phyloP scores from a whole-genome alignment of 2,329 filamentous ascomycete genomes.

The Xylariaceae sp. region DNA sequence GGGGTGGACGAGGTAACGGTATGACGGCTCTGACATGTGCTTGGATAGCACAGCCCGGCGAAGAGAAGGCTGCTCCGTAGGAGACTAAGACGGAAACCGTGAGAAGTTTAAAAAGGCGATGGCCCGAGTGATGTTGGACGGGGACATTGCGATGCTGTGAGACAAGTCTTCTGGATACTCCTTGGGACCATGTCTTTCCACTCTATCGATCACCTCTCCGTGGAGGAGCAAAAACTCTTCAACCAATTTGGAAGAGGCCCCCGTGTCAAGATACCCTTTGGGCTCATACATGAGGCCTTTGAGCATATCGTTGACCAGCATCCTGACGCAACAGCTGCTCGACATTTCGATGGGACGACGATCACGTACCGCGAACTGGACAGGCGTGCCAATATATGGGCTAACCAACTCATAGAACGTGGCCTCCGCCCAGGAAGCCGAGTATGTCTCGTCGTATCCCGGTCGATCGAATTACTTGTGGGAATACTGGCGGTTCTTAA shows the following conservation, averaged over 20 bases:
- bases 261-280: constrained; percentile 29
- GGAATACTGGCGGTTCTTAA: constrained; percentile 52
- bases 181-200: constrained; percentile 20
- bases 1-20: too few relatives aligned
- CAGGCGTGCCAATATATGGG: constrained; percentile 36
- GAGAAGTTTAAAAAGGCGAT: neutral
- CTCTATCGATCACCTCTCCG: constrained; percentile 22
- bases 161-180: neutral
- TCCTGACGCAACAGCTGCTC: constrained; percentile 36
- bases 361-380: constrained; percentile 44
- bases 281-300: constrained; percentile 28
- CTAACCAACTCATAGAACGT: constrained; percentile 33
- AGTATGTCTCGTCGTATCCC: constrained; percentile 50
- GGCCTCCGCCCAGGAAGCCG: constrained; percentile 42
- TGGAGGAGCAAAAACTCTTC: constrained; percentile 22
- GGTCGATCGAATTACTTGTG: constrained; percentile 52
- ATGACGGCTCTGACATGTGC: too few relatives aligned
- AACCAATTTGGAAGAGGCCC: constrained; percentile 27
- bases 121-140: neutral
- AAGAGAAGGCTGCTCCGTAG: too few relatives aligned
- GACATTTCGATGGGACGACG: constrained; percentile 26
- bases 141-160: neutral
- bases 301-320: constrained; percentile 29
- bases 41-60: too few relatives aligned
- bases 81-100: too few relatives aligned